Evolutionary conservation across 1,284 basidiomycete genomes (phyloP).

Genomic region (Ganoderma sinense): DNA sequence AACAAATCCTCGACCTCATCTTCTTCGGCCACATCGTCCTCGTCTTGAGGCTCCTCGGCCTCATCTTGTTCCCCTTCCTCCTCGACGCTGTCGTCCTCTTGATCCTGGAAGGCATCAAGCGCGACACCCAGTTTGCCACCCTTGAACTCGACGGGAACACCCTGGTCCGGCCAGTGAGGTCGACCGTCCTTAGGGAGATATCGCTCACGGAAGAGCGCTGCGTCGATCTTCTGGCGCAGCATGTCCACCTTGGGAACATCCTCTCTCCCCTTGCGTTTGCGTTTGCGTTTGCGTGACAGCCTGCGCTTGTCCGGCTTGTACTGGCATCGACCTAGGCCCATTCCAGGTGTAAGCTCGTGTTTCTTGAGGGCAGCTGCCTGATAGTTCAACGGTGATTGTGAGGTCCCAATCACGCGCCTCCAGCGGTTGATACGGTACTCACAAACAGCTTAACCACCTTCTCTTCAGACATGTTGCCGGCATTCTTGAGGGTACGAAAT

Average conservation of each 20-base stretch:
- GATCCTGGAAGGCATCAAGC: slow-evolving; percentile 15
- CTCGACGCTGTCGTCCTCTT: neutral
- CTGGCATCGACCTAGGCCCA: neutral
- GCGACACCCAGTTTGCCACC: neutral
- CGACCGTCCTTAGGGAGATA: neutral
- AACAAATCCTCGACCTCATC: neutral
- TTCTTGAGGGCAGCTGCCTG: neutral
- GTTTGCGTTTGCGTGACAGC: neutral
- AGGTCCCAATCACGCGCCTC: neutral
- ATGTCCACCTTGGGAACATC: neutral
- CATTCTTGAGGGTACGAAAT: neutral
- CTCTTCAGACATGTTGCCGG: neutral
- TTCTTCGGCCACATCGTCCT: neutral
- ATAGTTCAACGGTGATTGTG: neutral
- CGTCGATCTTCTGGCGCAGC: slow-evolving; percentile 8
- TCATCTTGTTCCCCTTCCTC: neutral
- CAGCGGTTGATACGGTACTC: neutral
- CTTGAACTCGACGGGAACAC: slow-evolving; percentile 16
- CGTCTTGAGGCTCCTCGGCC: neutral
- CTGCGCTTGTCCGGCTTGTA: neutral
- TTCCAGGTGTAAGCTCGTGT: neutral
- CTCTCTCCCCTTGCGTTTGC: neutral
- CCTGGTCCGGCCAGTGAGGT: slow-evolving; percentile 10
- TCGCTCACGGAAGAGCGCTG: slow-evolving; percentile 2
- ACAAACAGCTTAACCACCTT: slow-evolving; percentile 2